Evolutionary conservation across 768 basidiomycete species (phyloP).

Genomic region (Mycena alexandri): DNA sequence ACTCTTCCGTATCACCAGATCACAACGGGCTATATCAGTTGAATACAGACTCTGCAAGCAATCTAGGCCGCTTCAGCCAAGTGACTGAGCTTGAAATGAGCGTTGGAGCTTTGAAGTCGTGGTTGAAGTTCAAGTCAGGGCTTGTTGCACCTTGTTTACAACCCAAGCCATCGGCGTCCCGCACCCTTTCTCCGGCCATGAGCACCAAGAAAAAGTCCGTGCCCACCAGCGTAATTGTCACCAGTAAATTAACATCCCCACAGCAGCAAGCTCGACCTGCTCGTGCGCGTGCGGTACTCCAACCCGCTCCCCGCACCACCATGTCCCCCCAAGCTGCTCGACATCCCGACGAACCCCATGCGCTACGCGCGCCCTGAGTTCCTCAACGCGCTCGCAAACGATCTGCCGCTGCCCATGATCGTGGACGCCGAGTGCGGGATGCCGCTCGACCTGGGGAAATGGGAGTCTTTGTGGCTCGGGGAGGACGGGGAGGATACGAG

Average conservation of each 20-base stretch:
- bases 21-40: too few relatives aligned
- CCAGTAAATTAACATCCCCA: conserved; percentile 30
- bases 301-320: conserved; percentile 97
- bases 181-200: conserved; percentile 46
- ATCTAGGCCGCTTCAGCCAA: too few relatives aligned
- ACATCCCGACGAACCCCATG: conserved; percentile 90
- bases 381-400: conserved; percentile 82
- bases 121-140: too few relatives aligned
- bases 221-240: neutral
- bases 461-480: conserved; percentile 83
- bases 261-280: conserved; percentile 85
- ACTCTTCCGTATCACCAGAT: too few relatives aligned
- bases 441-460: conserved; percentile 90
- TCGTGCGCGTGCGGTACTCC: conserved; percentile 92
- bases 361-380: conserved; percentile 92
- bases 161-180: neutral
- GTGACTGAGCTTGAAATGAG: too few relatives aligned
- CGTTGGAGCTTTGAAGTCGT: too few relatives aligned
- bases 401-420: conserved; percentile 92
- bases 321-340: conserved; percentile 96
- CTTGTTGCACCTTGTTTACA: neutral
- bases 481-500: conserved; percentile 70
- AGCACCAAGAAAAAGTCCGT: conserved; percentile 69
- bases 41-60: too few relatives aligned
- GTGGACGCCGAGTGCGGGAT: conserved; percentile 97